Conservation (phyloP, 2,329 filamentous ascomycete genomes). For the Xylariaceae sp. region DNA sequence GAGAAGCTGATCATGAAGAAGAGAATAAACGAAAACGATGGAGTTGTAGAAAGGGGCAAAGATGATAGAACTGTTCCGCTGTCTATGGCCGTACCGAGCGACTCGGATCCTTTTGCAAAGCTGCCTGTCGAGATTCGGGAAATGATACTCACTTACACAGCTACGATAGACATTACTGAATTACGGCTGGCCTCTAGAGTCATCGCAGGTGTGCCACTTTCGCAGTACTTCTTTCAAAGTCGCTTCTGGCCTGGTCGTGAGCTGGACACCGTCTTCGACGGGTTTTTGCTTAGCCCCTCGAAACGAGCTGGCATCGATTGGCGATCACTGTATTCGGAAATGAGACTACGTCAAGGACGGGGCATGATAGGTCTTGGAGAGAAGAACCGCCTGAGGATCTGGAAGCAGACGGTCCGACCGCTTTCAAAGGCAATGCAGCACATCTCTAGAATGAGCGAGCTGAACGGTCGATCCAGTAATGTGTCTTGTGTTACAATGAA, state of each 20-base stretch:
- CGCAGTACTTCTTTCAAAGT: conserved; percentile 23
- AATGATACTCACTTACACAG: conserved; percentile 20
- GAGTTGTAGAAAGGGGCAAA: background rate
- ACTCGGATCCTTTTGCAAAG: conserved; percentile 16
- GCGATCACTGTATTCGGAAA: conserved; percentile 17
- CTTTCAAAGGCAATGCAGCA: conserved; percentile 15
- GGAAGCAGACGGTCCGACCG: conserved; percentile 21
- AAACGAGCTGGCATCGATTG: conserved; percentile 19
- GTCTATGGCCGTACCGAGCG: background rate
- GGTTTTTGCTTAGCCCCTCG: conserved; percentile 14
- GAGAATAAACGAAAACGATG: conserved; percentile 7
- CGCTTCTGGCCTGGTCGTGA: conserved; percentile 24
- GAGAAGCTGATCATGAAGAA: conserved; percentile 8
- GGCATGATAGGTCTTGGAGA: conserved; percentile 21
- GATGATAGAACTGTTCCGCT: background rate
- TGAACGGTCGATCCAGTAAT: conserved; percentile 16
- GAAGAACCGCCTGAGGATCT: conserved; percentile 22
- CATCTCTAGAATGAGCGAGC: conserved; percentile 12
- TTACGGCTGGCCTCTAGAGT: conserved; percentile 23
- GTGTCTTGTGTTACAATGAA: background rate
- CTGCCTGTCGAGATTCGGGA: conserved; percentile 22
- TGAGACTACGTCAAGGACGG: conserved; percentile 12
- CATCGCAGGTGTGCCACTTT: conserved; percentile 17
- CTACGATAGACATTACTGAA: conserved; percentile 11
- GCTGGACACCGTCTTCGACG: conserved; percentile 22